These are phyloP conservation scores for Stygiomarasmius scandens DNA, from an alignment of 1,284 basidiomycete genomes.

Conservation along the genomic window DNA sequence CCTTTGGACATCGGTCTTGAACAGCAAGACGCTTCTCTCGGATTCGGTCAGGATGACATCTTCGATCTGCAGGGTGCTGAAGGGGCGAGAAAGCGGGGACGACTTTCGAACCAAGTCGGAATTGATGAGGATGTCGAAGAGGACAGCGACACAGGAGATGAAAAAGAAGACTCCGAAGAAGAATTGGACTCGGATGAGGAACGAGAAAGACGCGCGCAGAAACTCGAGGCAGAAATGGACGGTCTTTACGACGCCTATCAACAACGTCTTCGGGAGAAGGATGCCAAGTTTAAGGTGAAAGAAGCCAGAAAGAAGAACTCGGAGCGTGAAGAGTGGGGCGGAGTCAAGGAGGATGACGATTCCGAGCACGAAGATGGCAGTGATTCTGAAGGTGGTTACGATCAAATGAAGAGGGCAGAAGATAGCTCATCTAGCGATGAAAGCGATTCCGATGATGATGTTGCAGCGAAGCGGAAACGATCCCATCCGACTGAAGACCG, in stretches of 20 bases:
- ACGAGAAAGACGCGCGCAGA: slow-evolving; percentile 61
- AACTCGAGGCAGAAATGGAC: slow-evolving; percentile 86
- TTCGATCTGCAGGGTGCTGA: slow-evolving; percentile 82
- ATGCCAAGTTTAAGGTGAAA: slow-evolving; percentile 89
- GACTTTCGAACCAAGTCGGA: slow-evolving; percentile 46
- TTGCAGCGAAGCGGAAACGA: slow-evolving; percentile 43
- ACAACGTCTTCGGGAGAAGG: slow-evolving; percentile 79
- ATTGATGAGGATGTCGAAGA: slow-evolving; percentile 52
- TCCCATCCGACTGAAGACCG: slow-evolving; percentile 41
- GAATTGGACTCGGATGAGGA: slow-evolving; percentile 83
- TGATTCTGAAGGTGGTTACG: slow-evolving; percentile 77
- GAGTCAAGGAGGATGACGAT: slow-evolving; percentile 56
- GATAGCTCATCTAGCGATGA: slow-evolving; percentile 61
- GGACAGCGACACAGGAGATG: slow-evolving; percentile 50
- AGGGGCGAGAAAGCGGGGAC: slow-evolving; percentile 47
- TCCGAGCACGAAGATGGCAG: slow-evolving; percentile 48
- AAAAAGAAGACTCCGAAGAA: no score
- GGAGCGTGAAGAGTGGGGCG: slow-evolving; percentile 77
- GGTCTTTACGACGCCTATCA: slow-evolving; percentile 89
- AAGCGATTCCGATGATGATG: slow-evolving; percentile 41
- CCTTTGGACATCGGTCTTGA: slow-evolving; percentile 96
- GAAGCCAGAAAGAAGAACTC: slow-evolving; percentile 80
- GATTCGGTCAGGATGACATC: slow-evolving; percentile 76
- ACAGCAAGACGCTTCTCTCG: slow-evolving; percentile 73
- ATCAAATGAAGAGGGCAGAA: slow-evolving; percentile 59